phyloP scores from a whole-genome alignment of 106 monocot genomes.

The Vanilla planifolia region DNA sequence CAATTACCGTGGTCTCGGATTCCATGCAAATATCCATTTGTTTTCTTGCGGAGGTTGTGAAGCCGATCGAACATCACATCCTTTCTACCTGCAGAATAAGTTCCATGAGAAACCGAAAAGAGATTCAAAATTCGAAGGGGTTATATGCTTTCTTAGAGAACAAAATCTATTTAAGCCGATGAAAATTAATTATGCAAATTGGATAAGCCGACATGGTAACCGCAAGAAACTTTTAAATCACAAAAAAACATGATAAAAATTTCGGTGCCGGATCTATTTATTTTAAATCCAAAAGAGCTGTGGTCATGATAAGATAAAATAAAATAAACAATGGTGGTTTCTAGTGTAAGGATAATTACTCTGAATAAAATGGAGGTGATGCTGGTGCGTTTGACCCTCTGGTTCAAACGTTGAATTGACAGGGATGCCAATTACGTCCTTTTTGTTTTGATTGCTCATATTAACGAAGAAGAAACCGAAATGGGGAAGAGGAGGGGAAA shows the following conservation, averaged over 20 bases:
- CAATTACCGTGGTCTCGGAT: conserved; percentile 27
- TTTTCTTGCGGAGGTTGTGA: conserved; percentile 27
- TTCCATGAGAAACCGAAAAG: background rate
- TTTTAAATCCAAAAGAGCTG: too few relatives aligned
- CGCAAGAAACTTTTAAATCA: background rate
- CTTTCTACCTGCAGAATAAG: conserved; percentile 33
- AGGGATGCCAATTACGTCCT: background rate
- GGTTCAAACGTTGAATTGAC: background rate
- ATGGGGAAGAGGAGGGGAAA: background rate
- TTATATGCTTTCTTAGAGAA: too few relatives aligned
- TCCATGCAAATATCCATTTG: conserved; percentile 16
- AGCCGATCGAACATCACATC: conserved; percentile 20
- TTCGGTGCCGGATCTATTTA: too few relatives aligned
- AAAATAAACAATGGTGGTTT: too few relatives aligned
- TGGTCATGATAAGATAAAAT: too few relatives aligned
- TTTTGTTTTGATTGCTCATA: background rate
- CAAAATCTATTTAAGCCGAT: too few relatives aligned
- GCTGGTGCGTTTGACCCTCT: background rate
- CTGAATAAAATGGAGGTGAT: background rate
- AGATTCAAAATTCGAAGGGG: too few relatives aligned
- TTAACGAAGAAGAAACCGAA: background rate
- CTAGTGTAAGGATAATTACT: too few relatives aligned
- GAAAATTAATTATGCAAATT: too few relatives aligned
- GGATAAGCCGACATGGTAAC: too few relatives aligned
- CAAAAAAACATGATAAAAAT: background rate